Evolutionary conservation across 108 stramenopile genomes (phyloP).

Genomic region (Schizochytrium sp.): DNA sequence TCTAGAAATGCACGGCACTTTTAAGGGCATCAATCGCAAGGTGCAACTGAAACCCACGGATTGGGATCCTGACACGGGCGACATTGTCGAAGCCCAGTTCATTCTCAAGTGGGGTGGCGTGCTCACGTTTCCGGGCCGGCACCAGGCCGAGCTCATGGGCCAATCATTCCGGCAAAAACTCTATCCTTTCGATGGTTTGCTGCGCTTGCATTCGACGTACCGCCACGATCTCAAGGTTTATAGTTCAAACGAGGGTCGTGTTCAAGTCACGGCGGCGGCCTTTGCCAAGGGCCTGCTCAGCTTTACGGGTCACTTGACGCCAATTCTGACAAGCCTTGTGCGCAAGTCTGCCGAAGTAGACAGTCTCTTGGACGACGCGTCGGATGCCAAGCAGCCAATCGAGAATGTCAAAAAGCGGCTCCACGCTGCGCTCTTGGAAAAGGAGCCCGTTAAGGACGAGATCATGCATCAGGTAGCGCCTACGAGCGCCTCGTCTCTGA

Average conservation of each 20-base stretch:
- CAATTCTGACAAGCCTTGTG: constrained; percentile 90
- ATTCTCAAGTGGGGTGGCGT: constrained; percentile 99
- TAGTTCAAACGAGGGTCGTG: constrained; percentile 91
- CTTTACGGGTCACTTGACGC: constrained; percentile 90
- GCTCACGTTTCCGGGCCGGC: constrained; percentile 78
- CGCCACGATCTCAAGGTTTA: constrained; percentile 98
- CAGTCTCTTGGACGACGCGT: background rate
- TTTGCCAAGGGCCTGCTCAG: constrained; percentile 90
- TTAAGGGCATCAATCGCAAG: constrained; percentile 90
- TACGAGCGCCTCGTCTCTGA: background rate
- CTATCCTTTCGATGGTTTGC: constrained; percentile 83
- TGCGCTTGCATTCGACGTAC: constrained; percentile 93
- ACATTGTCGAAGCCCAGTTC: constrained; percentile 60
- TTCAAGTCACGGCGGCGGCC: constrained; percentile 97
- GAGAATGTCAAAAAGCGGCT: background rate
- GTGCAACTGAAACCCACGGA: constrained; percentile 86
- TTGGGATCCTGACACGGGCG: background rate
- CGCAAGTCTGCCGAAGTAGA: constrained; percentile 74
- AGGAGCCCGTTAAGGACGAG: background rate
- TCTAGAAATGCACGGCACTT: constrained; percentile 71
- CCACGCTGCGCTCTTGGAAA: background rate
- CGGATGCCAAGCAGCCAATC: background rate
- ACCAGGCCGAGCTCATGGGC: constrained; percentile 84
- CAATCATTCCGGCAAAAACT: constrained; percentile 70
- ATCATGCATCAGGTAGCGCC: background rate